Percentiles rank a stretch among this genome's conserved stretches.
These are phyloP conservation scores for Scedosporium boydii DNA, from an alignment of 2,329 filamentous ascomycete genomes.

Conservation along the genomic window DNA sequence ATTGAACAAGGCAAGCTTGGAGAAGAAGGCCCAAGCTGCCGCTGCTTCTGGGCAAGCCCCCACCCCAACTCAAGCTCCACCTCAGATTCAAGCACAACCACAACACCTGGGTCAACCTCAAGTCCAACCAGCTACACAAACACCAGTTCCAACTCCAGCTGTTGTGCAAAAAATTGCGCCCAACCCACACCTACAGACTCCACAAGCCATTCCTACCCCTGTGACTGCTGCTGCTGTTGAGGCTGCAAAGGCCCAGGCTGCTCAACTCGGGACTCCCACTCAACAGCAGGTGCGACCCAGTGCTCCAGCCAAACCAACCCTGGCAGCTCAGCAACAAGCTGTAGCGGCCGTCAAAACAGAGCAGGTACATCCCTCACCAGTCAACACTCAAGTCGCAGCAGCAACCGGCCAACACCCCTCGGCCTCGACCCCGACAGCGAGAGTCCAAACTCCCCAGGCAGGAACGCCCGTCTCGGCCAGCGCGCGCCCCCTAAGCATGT, in stretches of 20 bases:
- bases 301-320: slow-evolving; percentile 12
- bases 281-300: slow-evolving; percentile 15
- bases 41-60: slow-evolving; percentile 8
- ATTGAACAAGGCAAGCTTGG: slow-evolving; percentile 15
- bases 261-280: slow-evolving; percentile 21
- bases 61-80: slow-evolving; percentile 1
- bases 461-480: slow-evolving; percentile 27
- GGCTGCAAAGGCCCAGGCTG: slow-evolving; percentile 31
- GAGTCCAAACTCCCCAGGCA: slow-evolving; percentile 40
- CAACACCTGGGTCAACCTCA: slow-evolving; percentile 6
- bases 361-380: slow-evolving; percentile 25
- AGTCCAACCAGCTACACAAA: slow-evolving; percentile 12
- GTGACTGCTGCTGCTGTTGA: slow-evolving; percentile 35
- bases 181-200: slow-evolving; percentile 17
- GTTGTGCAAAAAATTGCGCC: slow-evolving; percentile 3
- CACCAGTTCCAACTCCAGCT: background rate
- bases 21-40: slow-evolving; percentile 15
- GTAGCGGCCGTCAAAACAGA: slow-evolving; percentile 5
- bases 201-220: slow-evolving; percentile 17
- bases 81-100: slow-evolving; percentile 4
- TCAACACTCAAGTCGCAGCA: slow-evolving; percentile 37
- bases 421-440: slow-evolving; percentile 37
- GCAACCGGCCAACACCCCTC: slow-evolving; percentile 28
- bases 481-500: slow-evolving; percentile 36
- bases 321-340: slow-evolving; percentile 20